Evolutionary conservation across 2,329 filamentous ascomycete genomes (phyloP).

Genomic region (Colletotrichum incanum): DNA sequence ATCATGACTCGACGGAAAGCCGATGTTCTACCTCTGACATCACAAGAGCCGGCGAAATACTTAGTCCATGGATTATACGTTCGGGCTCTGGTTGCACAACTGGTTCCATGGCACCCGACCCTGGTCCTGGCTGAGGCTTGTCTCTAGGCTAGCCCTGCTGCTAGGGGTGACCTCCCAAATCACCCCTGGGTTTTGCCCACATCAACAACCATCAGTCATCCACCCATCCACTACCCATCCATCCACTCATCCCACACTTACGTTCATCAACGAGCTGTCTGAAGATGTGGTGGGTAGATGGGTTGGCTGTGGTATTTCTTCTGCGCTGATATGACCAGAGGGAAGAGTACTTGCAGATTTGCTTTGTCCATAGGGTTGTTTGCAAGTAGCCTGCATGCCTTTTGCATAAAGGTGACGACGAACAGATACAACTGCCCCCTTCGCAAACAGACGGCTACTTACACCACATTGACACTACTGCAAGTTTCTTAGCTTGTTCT

Average conservation of each 20-base stretch:
- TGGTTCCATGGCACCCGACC: conserved; percentile 11
- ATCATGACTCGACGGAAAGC: conserved; percentile 37
- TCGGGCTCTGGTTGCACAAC: not conserved
- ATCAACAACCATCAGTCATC: conserved; percentile 35
- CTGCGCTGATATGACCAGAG: not conserved
- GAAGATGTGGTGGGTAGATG: conserved; percentile 2
- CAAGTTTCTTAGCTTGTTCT: conserved; percentile 28
- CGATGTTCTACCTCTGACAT: conserved; percentile 38
- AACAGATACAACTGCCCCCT: conserved; percentile 2
- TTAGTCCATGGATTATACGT: conserved; percentile 14
- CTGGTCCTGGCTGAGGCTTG: conserved; percentile 34
- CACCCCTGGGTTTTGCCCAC: conserved; percentile 24
- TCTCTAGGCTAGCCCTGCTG: conserved; percentile 36
- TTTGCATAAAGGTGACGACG: conserved; percentile 7
- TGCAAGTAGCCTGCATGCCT: conserved; percentile 29
- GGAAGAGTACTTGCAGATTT: conserved; percentile 23
- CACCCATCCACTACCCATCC: conserved; percentile 7
- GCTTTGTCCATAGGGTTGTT: conserved; percentile 37
- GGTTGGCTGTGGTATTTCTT: conserved; percentile 20
- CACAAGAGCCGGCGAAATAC: conserved; percentile 9
- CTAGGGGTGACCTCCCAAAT: conserved; percentile 26
- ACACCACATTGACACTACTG: conserved; percentile 26
- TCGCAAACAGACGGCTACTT: conserved; percentile 30
- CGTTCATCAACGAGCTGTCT: not conserved
- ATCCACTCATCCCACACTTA: conserved; percentile 18